phyloP scores from a whole-genome alignment of 257 asterid genomes.

The Penstemon barbatus region DNA sequence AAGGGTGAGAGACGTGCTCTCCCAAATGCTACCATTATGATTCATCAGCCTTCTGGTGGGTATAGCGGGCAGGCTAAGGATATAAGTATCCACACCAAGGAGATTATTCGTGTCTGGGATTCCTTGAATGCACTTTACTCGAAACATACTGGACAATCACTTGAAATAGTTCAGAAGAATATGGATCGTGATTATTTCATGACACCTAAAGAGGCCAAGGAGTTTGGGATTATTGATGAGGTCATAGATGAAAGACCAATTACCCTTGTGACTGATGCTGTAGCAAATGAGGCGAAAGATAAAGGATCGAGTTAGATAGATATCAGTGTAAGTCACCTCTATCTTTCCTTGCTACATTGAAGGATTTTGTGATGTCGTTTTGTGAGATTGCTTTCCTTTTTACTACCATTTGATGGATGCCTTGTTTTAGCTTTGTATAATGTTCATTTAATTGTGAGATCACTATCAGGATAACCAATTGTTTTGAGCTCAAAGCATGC shows the following conservation, averaged over 20 bases:
- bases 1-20: slow-evolving; percentile 87
- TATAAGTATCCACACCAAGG: slow-evolving; percentile 80
- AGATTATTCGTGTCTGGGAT: slow-evolving; percentile 86
- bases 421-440: too few species aligned
- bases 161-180: slow-evolving; percentile 59
- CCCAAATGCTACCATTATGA: slow-evolving; percentile 89
- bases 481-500: too few species aligned
- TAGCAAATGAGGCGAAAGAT: slow-evolving; percentile 56
- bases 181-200: slow-evolving; percentile 93
- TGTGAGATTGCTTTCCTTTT: too few species aligned
- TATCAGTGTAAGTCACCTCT: slow-evolving; percentile 37
- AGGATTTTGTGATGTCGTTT: too few species aligned
- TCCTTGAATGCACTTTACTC: slow-evolving; percentile 65
- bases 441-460: too few species aligned
- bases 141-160: slow-evolving; percentile 83
- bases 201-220: slow-evolving; percentile 94
- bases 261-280: slow-evolving; percentile 69
- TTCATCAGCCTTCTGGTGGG: slow-evolving; percentile 97
- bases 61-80: slow-evolving; percentile 92
- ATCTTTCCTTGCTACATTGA: not conserved
- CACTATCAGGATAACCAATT: too few species aligned
- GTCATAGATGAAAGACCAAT: slow-evolving; percentile 79
- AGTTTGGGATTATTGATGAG: slow-evolving; percentile 90
- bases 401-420: too few species aligned
- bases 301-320: slow-evolving; percentile 54